Evolutionary conservation across 2,329 filamentous ascomycete genomes (phyloP).

Genomic region (Bertia moriformis): DNA sequence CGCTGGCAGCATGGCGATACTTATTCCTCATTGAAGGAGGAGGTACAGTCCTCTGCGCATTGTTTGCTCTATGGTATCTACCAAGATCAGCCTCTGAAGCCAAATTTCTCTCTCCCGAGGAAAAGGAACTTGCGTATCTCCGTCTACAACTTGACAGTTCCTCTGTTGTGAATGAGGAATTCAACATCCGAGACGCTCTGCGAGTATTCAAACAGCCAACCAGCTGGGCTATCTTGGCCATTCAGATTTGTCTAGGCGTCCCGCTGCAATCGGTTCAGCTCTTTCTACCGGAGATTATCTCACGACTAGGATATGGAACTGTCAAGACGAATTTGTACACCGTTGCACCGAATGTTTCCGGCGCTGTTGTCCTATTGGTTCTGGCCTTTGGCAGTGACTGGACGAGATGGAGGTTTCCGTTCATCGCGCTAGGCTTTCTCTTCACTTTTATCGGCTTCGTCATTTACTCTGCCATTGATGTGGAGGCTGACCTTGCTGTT

Average conservation of each 20-base stretch:
- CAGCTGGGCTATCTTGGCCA: slow-evolving; percentile 5
- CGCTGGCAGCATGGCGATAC: slow-evolving; percentile 32
- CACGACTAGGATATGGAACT: slow-evolving; percentile 2
- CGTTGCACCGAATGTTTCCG: slow-evolving; percentile 10
- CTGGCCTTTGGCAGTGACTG: slow-evolving; percentile 8
- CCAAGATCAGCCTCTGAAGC: slow-evolving; percentile 13
- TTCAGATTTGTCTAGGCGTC: slow-evolving; percentile 6
- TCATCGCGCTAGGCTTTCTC: slow-evolving; percentile 6
- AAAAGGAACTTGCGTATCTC: slow-evolving; percentile 15
- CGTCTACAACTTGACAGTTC: slow-evolving; percentile 10
- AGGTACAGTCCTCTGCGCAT: slow-evolving; percentile 11
- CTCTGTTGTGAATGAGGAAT: slow-evolving; percentile 4
- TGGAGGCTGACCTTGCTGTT: neutral
- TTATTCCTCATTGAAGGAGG: slow-evolving; percentile 30
- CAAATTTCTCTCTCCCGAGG: slow-evolving; percentile 12
- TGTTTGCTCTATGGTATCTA: slow-evolving; percentile 18
- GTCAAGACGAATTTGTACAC: slow-evolving; percentile 11
- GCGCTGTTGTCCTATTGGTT: slow-evolving; percentile 7
- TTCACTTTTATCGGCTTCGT: slow-evolving; percentile 4
- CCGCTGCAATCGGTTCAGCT: slow-evolving; percentile 6
- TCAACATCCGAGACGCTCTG: slow-evolving; percentile 5
- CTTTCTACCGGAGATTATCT: slow-evolving; percentile 7
- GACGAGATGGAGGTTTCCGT: slow-evolving; percentile 6
- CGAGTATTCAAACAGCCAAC: slow-evolving; percentile 5
- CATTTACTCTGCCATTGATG: neutral